A percentile compares a stretch with the other conserved stretches of the same genome.
These are phyloP conservation scores for Avicennia marina DNA, from an alignment of 257 asterid genomes.

Conservation along the genomic window DNA sequence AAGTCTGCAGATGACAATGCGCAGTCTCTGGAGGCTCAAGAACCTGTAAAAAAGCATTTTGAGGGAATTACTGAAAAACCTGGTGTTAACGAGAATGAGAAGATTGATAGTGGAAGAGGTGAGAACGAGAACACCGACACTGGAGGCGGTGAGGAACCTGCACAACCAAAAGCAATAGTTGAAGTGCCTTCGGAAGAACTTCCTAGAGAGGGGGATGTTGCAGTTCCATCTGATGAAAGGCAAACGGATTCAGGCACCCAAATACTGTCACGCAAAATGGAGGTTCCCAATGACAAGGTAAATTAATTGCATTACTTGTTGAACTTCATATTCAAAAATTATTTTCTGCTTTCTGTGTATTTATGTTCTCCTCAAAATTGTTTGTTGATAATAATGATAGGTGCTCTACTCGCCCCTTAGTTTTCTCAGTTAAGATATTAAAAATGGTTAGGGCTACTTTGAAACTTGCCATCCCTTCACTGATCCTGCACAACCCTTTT, in stretches of 20 bases:
- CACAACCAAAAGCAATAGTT: conserved; percentile 27
- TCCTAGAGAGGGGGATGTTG: conserved; percentile 44
- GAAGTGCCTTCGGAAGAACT: conserved; percentile 38
- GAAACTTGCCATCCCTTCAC: no score
- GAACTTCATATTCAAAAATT: no score
- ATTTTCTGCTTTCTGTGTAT: no score
- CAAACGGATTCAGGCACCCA: conserved; percentile 33
- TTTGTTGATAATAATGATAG: no score
- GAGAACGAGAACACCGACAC: conserved; percentile 25
- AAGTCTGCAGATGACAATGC: conserved; percentile 19
- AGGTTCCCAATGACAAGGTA: conserved; percentile 92
- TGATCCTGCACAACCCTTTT: no score
- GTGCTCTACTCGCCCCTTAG: no score
- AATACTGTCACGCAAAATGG: conserved; percentile 72
- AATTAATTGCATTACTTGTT: background rate
- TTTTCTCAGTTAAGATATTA: no score
- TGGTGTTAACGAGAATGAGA: conserved; percentile 29
- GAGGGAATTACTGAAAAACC: conserved; percentile 25
- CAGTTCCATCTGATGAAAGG: conserved; percentile 33
- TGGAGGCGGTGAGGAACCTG: conserved; percentile 26
- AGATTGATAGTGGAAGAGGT: conserved; percentile 22
- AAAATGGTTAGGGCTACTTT: no score
- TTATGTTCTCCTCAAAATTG: no score
- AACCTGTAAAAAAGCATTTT: conserved; percentile 27
- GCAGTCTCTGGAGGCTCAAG: conserved; percentile 27